Evolutionary conservation across 352 stramenopile genomes (phyloP).

Genomic region (Pythium pyrilobum): DNA sequence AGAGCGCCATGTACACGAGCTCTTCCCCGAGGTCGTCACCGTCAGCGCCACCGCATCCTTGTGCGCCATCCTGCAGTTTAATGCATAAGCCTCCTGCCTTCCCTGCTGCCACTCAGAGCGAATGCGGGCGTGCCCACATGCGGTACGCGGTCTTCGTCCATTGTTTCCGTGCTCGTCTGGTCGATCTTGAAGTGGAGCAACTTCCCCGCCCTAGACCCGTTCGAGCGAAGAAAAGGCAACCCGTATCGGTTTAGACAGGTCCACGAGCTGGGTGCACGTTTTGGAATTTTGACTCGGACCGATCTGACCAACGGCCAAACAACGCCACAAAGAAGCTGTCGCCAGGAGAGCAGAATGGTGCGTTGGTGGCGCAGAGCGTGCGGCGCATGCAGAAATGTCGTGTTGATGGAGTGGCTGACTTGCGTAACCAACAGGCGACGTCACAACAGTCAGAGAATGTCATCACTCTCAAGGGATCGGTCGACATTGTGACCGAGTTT

Average conservation of each 20-base stretch:
- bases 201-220: constrained; percentile 12
- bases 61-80: background rate
- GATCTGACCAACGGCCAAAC: background rate
- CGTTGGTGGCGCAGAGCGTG: background rate
- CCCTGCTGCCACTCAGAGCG: no score
- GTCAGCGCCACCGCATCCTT: constrained; percentile 1
- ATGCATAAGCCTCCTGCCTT: no score
- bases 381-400: no score
- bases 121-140: no score
- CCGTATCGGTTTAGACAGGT: constrained; percentile 20
- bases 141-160: no score
- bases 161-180: background rate
- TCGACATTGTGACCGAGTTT: constrained; percentile 99
- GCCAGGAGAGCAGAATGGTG: constrained; percentile 2
- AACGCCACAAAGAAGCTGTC: background rate
- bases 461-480: constrained; percentile 98
- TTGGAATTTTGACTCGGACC: constrained; percentile 5
- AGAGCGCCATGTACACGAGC: constrained; percentile 62
- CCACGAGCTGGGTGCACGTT: background rate
- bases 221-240: constrained; percentile 3
- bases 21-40: constrained; percentile 43
- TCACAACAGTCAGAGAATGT: constrained; percentile 85
- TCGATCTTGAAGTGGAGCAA: constrained; percentile 21
- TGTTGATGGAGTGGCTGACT: background rate
- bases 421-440: constrained; percentile 33